Conservation (phyloP, 768 basidiomycete genomes). For the Suillus subaureus region DNA sequence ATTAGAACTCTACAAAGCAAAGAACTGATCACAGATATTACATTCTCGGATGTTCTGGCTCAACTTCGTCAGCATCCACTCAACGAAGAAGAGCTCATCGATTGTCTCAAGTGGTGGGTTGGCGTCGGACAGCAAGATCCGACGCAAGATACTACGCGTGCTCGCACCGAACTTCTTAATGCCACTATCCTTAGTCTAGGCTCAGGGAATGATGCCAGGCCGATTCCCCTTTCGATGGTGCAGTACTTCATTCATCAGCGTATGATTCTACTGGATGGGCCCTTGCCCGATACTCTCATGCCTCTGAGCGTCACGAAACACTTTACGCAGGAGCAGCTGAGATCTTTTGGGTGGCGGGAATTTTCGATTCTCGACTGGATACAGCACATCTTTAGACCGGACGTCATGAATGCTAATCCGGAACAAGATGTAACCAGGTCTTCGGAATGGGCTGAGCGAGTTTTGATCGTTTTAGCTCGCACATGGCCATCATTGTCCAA, state of each 20-base stretch:
- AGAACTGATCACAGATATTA: conserved; percentile 71
- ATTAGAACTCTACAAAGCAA: conserved; percentile 61
- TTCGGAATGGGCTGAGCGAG: conserved; percentile 77
- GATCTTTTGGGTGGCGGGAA: conserved; percentile 78
- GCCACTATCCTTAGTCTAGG: conserved; percentile 63
- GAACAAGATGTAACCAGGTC: conserved; percentile 69
- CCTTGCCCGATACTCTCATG: conserved; percentile 74
- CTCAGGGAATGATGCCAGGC: conserved; percentile 46
- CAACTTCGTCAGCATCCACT: conserved; percentile 77
- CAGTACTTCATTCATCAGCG: conserved; percentile 71
- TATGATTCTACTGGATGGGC: conserved; percentile 74
- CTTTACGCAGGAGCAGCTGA: conserved; percentile 53
- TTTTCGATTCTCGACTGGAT: conserved; percentile 79
- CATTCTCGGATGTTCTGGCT: conserved; percentile 79
- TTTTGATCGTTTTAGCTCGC: conserved; percentile 64
- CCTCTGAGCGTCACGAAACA: conserved; percentile 67
- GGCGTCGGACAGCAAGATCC: conserved; percentile 39
- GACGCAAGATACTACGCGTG: conserved; percentile 40
- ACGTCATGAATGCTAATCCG: conserved; percentile 40
- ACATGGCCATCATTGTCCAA: conserved; percentile 69
- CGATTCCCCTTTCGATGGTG: conserved; percentile 72
- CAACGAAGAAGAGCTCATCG: conserved; percentile 69
- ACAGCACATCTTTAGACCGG: conserved; percentile 55
- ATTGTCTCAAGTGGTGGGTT: conserved; percentile 89
- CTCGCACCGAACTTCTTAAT: conserved; percentile 65